A percentile compares a stretch with the other conserved stretches of the same genome.
Conservation (phyloP, 495 filamentous ascomycete genomes). For the Tuber aestivum region DNA sequence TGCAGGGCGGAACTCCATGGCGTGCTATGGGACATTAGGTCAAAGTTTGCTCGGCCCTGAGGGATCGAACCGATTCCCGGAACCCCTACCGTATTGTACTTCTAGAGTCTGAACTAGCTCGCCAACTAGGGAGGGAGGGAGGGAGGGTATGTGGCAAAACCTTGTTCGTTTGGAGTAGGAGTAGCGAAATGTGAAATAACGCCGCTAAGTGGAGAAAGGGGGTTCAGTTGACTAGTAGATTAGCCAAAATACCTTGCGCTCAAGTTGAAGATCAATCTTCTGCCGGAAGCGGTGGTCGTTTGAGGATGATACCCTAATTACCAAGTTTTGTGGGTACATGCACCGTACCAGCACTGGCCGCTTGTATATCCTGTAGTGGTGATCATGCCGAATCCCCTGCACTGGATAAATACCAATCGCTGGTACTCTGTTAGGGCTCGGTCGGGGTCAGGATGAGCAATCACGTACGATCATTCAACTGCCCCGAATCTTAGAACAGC, state of each 20-base stretch:
- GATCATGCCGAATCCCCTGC: neutral
- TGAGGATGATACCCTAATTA: neutral
- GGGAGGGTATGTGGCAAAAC: neutral
- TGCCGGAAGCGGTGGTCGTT: neutral
- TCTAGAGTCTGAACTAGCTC: neutral
- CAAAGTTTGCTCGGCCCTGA: too few relatives aligned
- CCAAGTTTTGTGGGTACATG: neutral
- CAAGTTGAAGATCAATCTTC: too few relatives aligned
- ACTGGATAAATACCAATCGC: neutral
- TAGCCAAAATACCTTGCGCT: too few relatives aligned
- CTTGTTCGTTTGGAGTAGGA: neutral
- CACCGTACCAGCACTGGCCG: neutral
- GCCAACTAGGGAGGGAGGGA: neutral
- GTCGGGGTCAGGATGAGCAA: neutral
- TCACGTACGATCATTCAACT: too few relatives aligned
- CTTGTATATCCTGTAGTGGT: neutral
- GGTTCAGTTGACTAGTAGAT: too few relatives aligned
- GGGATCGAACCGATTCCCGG: neutral
- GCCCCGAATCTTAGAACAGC: too few relatives aligned
- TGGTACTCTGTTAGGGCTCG: neutral
- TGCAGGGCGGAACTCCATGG: too few relatives aligned
- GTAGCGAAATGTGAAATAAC: neutral
- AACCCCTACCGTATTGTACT: neutral
- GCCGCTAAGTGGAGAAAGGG: too few relatives aligned
- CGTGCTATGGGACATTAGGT: too few relatives aligned